A percentile compares a stretch with the other conserved stretches of the same genome.
These are phyloP conservation scores for Penicillium ochrochloron DNA, from an alignment of 495 filamentous ascomycete species.

Conservation along the genomic window DNA sequence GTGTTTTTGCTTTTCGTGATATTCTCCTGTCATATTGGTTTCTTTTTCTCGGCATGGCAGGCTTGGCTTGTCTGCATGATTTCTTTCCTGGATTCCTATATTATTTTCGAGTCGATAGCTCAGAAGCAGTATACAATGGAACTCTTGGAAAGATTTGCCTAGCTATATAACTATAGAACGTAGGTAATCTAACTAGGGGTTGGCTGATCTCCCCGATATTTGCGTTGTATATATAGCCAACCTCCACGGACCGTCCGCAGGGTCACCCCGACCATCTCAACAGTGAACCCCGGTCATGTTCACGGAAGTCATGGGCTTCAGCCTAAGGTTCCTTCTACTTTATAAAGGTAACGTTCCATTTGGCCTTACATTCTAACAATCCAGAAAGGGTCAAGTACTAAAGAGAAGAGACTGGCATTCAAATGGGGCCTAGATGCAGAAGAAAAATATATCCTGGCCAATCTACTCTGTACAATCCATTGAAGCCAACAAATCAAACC, in stretches of 20 bases:
- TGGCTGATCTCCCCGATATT: too few relatives aligned
- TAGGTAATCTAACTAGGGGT: too few relatives aligned
- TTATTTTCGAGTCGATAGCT: constrained; percentile 12
- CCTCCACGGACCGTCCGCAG: too few relatives aligned
- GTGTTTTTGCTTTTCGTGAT: constrained; percentile 15
- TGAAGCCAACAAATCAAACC: constrained; percentile 22
- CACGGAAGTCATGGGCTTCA: too few relatives aligned
- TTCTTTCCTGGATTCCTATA: constrained; percentile 14
- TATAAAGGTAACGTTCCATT: too few relatives aligned
- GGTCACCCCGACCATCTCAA: too few relatives aligned
- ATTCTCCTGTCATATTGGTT: constrained; percentile 14
- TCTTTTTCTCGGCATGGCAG: constrained; percentile 13
- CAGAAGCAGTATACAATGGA: constrained; percentile 24
- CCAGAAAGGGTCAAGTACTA: neutral
- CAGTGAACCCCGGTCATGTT: too few relatives aligned
- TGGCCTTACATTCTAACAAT: too few relatives aligned
- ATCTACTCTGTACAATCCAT: constrained; percentile 30
- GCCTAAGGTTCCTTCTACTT: too few relatives aligned
- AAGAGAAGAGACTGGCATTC: constrained; percentile 29
- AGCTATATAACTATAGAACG: neutral
- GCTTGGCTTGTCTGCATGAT: constrained; percentile 19
- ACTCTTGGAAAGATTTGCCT: constrained; percentile 5
- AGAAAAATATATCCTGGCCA: constrained; percentile 20
- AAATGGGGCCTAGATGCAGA: constrained; percentile 13
- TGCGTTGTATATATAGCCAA: too few relatives aligned